Percentiles rank a stretch among this genome's conserved stretches.
phyloP scores from a whole-genome alignment of 1,139 yeast species.

The Suhomyces maxii region DNA sequence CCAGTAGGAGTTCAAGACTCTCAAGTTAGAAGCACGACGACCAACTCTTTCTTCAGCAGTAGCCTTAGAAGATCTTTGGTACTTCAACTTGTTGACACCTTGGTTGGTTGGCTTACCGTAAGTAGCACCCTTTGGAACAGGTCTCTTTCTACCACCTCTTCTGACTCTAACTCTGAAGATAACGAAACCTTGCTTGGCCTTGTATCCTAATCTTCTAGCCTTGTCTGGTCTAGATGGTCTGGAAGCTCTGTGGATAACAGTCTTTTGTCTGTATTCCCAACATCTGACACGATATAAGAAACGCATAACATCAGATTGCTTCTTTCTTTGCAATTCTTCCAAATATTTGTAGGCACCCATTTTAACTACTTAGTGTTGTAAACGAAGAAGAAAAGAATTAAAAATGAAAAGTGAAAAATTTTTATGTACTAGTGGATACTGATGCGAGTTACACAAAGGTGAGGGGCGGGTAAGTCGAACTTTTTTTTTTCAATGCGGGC shows the following conservation, averaged over 20 bases:
- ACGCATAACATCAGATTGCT: constrained; percentile 99
- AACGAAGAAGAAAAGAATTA: constrained; percentile 14
- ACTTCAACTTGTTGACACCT: constrained; percentile 99
- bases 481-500: constrained; percentile 1
- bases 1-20: constrained; percentile 99
- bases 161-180: constrained; percentile 98
- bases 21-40: constrained; percentile 97
- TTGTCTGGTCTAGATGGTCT: constrained; percentile 99
- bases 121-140: constrained; percentile 99
- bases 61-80: constrained; percentile 97
- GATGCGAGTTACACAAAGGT: constrained; percentile 6
- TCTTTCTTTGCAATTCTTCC: constrained; percentile 99
- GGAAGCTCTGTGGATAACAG: constrained; percentile 97
- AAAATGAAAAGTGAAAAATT: constrained; percentile 13
- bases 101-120: constrained; percentile 99
- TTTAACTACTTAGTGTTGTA: constrained; percentile 23
- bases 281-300: constrained; percentile 99
- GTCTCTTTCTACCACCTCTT: constrained; percentile 99
- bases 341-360: constrained; percentile 99
- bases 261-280: constrained; percentile 99
- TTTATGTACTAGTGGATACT: constrained; percentile 8
- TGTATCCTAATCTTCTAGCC: constrained; percentile 99
- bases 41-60: constrained; percentile 99
- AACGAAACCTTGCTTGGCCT: constrained; percentile 99
- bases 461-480: constrained; percentile 8